phyloP scores from a whole-genome alignment of 257 asterid genomes.

The Forsythia suspensa region DNA sequence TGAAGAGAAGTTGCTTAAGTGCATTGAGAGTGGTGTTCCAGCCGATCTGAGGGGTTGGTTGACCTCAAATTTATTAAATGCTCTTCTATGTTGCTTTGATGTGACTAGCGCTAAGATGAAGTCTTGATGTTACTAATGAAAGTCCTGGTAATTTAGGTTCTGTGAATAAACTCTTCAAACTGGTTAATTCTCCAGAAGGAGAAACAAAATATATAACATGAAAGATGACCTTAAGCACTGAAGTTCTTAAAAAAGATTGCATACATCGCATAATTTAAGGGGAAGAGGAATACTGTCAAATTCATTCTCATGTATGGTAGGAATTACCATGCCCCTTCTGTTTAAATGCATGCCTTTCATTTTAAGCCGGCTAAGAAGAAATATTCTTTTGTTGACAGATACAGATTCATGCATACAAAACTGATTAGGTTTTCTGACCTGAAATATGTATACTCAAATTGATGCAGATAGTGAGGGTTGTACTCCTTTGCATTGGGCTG shows the following conservation, averaged over 20 bases:
- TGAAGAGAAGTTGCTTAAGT: constrained; percentile 70
- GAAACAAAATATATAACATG: not conserved
- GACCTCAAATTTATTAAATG: not conserved
- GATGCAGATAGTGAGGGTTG: constrained; percentile 95
- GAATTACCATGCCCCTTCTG: not conserved
- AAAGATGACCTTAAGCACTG: not conserved
- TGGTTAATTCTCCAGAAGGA: not conserved
- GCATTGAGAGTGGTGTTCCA: constrained; percentile 80
- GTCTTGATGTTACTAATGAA: not conserved
- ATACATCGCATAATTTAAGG: not conserved
- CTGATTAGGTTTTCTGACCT: constrained; percentile 3
- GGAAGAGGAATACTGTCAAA: not conserved
- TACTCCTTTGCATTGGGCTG: constrained; percentile 99
- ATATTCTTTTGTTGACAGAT: not conserved
- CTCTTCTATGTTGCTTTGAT: constrained; percentile 6
- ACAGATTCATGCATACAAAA: not conserved
- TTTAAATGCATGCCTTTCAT: constrained; percentile 10
- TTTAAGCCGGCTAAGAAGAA: not conserved
- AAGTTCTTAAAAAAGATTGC: not conserved
- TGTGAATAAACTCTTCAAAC: not conserved
- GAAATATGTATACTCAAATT: constrained; percentile 23
- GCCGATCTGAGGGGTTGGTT: constrained; percentile 70
- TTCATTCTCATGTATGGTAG: not conserved
- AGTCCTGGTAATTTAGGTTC: not conserved
- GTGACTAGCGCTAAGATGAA: not conserved